phyloP scores from a whole-genome alignment of 345 rosid species.

The Kandelia obovata region DNA sequence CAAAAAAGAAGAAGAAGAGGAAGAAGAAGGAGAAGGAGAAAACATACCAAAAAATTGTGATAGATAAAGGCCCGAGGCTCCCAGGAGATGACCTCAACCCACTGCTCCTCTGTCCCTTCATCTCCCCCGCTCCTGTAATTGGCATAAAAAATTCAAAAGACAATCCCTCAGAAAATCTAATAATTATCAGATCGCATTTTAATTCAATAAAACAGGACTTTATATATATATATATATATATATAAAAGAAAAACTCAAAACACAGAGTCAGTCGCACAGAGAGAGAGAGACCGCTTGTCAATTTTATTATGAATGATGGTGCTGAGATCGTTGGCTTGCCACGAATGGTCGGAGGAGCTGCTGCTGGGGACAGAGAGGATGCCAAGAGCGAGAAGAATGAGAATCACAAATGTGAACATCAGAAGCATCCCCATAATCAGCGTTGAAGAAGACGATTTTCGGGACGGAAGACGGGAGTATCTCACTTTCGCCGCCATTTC shows the following conservation, averaged over 20 bases:
- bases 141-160: neutral
- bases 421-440: constrained; percentile 48
- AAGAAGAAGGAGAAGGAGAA: neutral
- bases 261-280: neutral
- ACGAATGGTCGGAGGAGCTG: constrained; percentile 38
- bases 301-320: constrained; percentile 47
- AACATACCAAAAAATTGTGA: constrained; percentile 85
- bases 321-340: constrained; percentile 71
- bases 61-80: constrained; percentile 85
- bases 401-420: constrained; percentile 55
- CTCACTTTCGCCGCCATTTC: constrained; percentile 62
- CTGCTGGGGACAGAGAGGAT: constrained; percentile 65
- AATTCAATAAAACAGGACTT: neutral
- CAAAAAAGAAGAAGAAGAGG: neutral
- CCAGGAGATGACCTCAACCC: constrained; percentile 93
- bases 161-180: neutral
- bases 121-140: constrained; percentile 38
- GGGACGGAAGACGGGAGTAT: constrained; percentile 47
- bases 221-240: no score
- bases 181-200: constrained; percentile 10
- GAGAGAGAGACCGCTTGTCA: constrained; percentile 27
- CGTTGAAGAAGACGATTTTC: constrained; percentile 57
- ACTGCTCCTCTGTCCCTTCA: constrained; percentile 51
- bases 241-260: neutral
- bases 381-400: constrained; percentile 71